phyloP scores from a whole-genome alignment of 208 protist species.

The Acanthamoeba sp. region DNA sequence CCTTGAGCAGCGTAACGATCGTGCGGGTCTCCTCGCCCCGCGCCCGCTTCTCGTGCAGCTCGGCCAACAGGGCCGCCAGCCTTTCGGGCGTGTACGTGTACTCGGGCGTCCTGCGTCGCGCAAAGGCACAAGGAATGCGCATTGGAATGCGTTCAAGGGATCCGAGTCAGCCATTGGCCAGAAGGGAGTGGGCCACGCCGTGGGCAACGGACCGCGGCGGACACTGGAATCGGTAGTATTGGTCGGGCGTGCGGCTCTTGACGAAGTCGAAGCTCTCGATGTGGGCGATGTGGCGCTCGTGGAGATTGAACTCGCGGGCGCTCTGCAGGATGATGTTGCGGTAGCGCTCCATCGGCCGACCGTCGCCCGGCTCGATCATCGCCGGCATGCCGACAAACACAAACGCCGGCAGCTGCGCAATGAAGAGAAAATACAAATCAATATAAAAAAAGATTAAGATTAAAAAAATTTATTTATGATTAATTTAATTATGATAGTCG shows the following conservation, averaged over 20 bases:
- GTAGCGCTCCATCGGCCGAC: background rate
- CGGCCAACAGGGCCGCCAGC: background rate
- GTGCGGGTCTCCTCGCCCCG: background rate
- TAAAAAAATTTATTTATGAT: no score
- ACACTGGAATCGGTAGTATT: conserved; percentile 12
- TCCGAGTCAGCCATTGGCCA: background rate
- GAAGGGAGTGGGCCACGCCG: background rate
- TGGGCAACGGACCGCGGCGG: background rate
- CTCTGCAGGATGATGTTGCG: conserved; percentile 25
- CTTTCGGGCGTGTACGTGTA: background rate
- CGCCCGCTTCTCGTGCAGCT: background rate
- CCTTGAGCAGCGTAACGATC: background rate
- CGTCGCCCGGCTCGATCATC: background rate
- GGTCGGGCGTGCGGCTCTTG: background rate
- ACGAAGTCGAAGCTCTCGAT: conserved; percentile 38
- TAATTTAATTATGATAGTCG: no score
- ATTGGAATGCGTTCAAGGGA: background rate
- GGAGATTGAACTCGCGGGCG: background rate
- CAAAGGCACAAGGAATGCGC: background rate
- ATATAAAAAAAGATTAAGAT: no score
- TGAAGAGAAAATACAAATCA: no score
- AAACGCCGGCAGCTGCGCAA: background rate
- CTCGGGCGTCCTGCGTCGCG: conserved; percentile 18
- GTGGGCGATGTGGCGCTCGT: conserved; percentile 20
- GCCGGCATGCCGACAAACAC: conserved; percentile 14